Percentiles rank a stretch among this genome's conserved stretches.
These are phyloP conservation scores for Bryopsis sp. DNA, from an alignment of 139 green algal genomes.

Conservation along the genomic window DNA sequence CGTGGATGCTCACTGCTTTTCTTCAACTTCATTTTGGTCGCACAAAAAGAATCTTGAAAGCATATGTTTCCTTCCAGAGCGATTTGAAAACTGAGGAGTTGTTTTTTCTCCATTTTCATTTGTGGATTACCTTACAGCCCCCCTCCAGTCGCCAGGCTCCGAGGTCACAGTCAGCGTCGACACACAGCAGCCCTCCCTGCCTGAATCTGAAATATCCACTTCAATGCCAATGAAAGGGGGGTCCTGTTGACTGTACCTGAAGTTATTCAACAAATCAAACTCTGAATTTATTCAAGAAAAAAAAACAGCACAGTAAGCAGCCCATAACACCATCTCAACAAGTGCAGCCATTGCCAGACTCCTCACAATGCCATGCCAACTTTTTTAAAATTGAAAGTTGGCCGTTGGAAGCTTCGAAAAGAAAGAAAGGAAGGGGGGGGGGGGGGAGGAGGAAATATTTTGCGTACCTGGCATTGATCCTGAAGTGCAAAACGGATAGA, in stretches of 20 bases:
- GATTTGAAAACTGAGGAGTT: neutral
- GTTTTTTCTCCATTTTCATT: neutral
- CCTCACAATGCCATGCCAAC: no score
- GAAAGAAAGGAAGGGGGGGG: neutral
- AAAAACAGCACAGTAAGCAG: neutral
- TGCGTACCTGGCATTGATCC: constrained; percentile 67
- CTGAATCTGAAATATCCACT: constrained; percentile 82
- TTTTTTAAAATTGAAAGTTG: no score
- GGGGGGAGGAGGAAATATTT: neutral
- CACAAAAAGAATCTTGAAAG: no score
- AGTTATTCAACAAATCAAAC: neutral
- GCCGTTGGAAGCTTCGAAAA: no score
- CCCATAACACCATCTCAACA: neutral
- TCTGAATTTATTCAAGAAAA: neutral
- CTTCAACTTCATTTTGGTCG: no score
- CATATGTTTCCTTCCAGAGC: no score
- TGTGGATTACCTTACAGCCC: constrained; percentile 44
- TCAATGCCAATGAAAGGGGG: constrained; percentile 81
- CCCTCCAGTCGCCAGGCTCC: constrained; percentile 82
- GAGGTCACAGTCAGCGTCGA: constrained; percentile 86
- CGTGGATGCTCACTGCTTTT: no score
- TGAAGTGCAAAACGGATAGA: constrained; percentile 84
- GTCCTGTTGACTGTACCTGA: constrained; percentile 37
- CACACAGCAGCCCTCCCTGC: constrained; percentile 88
- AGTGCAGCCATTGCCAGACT: neutral